Base-by-base conservation (phyloP, 108 stramenopile species). In the Parietichytrium sp. region DNA sequence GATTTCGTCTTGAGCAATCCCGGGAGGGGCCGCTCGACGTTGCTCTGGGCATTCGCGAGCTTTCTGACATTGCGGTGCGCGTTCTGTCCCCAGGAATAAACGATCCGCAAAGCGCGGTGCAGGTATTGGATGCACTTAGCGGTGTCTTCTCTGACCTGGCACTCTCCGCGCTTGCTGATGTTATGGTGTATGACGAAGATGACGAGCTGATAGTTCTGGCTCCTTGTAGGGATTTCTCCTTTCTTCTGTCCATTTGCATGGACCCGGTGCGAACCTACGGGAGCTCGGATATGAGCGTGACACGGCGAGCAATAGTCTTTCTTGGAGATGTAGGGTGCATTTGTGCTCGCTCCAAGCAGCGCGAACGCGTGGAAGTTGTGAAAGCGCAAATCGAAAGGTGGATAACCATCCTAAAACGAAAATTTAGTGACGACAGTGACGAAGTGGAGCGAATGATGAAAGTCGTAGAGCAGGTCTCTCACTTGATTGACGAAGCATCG, bases 191-290 rank as follows among this genome's bases (percentile, higher is more conserved):
- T 23, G 61, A 72, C 20, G 10, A 36, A 6, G 3, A 72, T 6
- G 42, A 25, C 13, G 23, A 42, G 23, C 0, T 72, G 8, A 33
- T 33, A n/a, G 38, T 72, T 72, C 38, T 27, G 0, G 61, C 20
- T 10, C 61, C 61, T 72, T 33, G 36, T 16, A 33, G 61, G 12
- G 61, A 42, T 7, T 72, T 72, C 33, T 23, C 61, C 10, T 72
- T 23, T 27, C 61, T 72, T 1, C 61, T 72, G 15, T 72, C 61
- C n/a, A 72, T 72, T 2, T 25, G 29, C 29, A 72, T 72, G 61
- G 61, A 72, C 38, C 45, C 61, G 8, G 20, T 72, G 10, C 61
- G 61, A 33, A 45, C 38, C 61, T 72, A 72, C 45, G 61, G 61
- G 23, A 10, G 16, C 1, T 13, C 38, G 23, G 61, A 72, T 25